Evolutionary conservation across 768 basidiomycete genomes (phyloP).

Genomic region (Lactarius sp.): DNA sequence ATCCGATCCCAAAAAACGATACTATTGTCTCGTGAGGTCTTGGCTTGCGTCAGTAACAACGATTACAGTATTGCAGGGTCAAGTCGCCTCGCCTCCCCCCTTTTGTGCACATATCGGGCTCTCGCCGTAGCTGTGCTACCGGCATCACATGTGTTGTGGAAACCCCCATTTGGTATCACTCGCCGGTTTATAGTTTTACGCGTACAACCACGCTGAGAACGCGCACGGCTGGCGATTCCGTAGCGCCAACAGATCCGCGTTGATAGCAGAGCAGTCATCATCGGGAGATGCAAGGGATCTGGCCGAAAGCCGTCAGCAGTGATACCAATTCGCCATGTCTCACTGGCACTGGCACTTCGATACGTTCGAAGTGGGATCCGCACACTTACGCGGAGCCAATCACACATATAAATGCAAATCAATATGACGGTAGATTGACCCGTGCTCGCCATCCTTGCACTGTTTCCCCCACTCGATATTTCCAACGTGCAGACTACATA

Average conservation of each 20-base stretch:
- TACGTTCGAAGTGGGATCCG: neutral
- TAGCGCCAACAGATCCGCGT: neutral
- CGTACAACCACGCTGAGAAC: neutral
- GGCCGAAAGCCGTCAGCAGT: neutral
- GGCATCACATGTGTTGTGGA: no score
- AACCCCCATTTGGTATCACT: no score
- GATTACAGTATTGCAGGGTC: neutral
- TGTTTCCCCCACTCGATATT: neutral
- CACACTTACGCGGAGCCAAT: neutral
- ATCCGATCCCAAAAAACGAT: neutral
- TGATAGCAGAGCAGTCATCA: neutral
- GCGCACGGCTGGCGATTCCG: neutral
- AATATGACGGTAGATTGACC: neutral
- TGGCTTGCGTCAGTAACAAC: neutral
- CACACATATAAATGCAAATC: neutral
- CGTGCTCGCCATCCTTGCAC: no score
- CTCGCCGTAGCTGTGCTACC: no score
- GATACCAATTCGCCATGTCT: neutral
- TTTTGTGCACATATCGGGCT: neutral
- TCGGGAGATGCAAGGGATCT: neutral
- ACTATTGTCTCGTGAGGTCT: neutral
- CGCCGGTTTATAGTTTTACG: no score
- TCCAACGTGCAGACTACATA: neutral
- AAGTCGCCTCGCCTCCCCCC: no score
- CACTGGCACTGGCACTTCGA: neutral